Evolutionary conservation across 495 filamentous ascomycete species (phyloP).

Genomic region (Letharia lupina): DNA sequence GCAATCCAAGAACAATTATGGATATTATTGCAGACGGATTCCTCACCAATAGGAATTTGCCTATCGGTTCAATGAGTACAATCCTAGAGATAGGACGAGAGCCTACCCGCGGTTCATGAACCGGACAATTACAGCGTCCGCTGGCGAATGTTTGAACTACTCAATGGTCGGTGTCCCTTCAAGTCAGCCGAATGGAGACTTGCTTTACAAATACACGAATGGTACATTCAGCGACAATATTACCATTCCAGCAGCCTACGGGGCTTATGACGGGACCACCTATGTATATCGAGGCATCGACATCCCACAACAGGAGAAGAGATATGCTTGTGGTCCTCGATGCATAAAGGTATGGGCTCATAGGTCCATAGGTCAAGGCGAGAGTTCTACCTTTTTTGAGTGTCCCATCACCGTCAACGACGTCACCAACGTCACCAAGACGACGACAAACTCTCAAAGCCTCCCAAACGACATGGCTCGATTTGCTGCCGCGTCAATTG

Average conservation of each 20-base stretch:
- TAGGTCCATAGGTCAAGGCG: not conserved
- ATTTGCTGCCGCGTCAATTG: conserved; percentile 21
- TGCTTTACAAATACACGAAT: conserved; percentile 2
- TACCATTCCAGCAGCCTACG: conserved; percentile 1
- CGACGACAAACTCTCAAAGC: not conserved
- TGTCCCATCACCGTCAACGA: conserved; percentile 19
- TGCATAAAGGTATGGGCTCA: conserved; percentile 21
- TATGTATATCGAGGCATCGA: conserved; percentile 18
- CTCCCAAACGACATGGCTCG: conserved; percentile 17
- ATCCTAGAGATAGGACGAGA: conserved; percentile 10
- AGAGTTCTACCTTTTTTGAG: conserved; percentile 10
- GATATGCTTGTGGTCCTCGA: conserved; percentile 10
- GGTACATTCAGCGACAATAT: conserved; percentile 8
- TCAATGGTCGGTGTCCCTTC: not conserved
- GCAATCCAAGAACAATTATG: conserved; percentile 8
- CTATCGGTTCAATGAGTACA: conserved; percentile 22
- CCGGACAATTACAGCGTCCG: conserved; percentile 14
- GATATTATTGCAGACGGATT: conserved; percentile 16
- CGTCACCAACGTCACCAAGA: conserved; percentile 12
- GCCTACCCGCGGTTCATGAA: conserved; percentile 19
- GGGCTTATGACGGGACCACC: conserved; percentile 10
- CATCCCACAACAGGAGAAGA: not conserved
- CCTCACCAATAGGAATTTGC: conserved; percentile 15
- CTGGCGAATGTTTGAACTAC: conserved; percentile 16
- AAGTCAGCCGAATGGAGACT: not conserved